phyloP scores from a whole-genome alignment of 495 filamentous ascomycete genomes.

The Paragyromitra xinjiangensis region DNA sequence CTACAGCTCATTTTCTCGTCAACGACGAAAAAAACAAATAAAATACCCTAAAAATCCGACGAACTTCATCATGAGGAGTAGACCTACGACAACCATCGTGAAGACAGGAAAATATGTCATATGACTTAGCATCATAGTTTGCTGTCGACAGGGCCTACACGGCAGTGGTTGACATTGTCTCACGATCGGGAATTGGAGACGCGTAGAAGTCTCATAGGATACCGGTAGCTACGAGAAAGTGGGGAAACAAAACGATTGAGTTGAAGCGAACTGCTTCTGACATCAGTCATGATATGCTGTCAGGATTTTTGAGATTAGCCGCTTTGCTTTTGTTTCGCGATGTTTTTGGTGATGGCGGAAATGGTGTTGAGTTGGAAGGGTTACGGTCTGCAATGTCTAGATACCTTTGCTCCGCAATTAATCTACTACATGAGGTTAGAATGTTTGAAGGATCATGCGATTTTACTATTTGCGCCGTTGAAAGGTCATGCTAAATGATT shows the following conservation, averaged over 20 bases:
- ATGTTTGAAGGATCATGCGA: not conserved
- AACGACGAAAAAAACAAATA: conserved; percentile 1
- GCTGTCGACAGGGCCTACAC: conserved; percentile 7
- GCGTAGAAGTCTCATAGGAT: conserved; percentile 12
- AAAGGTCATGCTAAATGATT: not conserved
- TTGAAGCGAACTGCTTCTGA: conserved; percentile 4
- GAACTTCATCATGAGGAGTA: conserved; percentile 15
- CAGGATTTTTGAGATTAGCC: not conserved
- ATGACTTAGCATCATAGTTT: conserved; percentile 24
- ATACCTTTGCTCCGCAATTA: not conserved
- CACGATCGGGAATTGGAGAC: conserved; percentile 26
- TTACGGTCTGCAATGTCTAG: not conserved
- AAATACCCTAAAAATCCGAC: conserved; percentile 13
- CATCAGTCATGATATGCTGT: conserved; percentile 9
- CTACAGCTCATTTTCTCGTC: conserved; percentile 14
- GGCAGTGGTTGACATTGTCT: conserved; percentile 29
- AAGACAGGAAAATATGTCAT: conserved; percentile 13
- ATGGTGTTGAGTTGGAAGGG: not conserved
- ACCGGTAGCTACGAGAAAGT: not conserved
- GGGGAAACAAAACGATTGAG: conserved; percentile 32
- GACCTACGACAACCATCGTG: conserved; percentile 20
- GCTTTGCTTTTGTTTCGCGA: not conserved
- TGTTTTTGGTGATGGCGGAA: not conserved
- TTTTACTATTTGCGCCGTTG: not conserved
- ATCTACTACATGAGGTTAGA: not conserved